Conservation (phyloP, 495 filamentous ascomycete species). For the Lophium mytilinum region DNA sequence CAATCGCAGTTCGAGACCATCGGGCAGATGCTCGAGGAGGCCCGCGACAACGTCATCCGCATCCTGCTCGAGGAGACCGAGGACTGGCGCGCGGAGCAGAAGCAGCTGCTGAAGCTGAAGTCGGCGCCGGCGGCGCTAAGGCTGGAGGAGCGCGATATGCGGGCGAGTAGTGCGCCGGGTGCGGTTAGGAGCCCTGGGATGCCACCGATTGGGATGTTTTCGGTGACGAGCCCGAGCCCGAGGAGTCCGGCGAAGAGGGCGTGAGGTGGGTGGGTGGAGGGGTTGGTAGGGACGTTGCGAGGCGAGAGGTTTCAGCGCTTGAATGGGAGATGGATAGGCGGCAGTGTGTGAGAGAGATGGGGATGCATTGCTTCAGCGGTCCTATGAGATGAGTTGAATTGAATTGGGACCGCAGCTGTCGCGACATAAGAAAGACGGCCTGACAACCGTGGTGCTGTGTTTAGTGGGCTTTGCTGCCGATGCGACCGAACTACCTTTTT, state of each 20-base stretch:
- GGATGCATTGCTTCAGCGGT: too few relatives aligned
- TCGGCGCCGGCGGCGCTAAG: slow-evolving; percentile 1
- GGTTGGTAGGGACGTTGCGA: too few relatives aligned
- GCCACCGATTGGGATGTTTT: slow-evolving; percentile 18
- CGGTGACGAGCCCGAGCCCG: slow-evolving; percentile 10
- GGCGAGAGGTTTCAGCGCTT: too few relatives aligned
- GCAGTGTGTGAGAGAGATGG: too few relatives aligned
- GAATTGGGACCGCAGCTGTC: too few relatives aligned
- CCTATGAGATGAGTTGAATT: too few relatives aligned
- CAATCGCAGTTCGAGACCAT: slow-evolving; percentile 21
- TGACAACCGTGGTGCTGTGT: too few relatives aligned
- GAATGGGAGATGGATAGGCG: too few relatives aligned
- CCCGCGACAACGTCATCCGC: slow-evolving; percentile 27
- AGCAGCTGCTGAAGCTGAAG: not conserved
- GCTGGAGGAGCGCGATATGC: not conserved
- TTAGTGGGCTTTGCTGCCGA: too few relatives aligned
- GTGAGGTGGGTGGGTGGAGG: not conserved
- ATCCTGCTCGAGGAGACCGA: slow-evolving; percentile 23
- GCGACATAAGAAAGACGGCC: too few relatives aligned
- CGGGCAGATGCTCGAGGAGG: slow-evolving; percentile 32
- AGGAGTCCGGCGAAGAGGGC: slow-evolving; percentile 15
- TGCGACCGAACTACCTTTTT: too few relatives aligned
- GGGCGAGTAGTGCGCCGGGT: slow-evolving; percentile 1
- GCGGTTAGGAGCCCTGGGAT: slow-evolving; percentile 11
- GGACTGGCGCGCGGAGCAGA: slow-evolving; percentile 1